Base-by-base conservation (phyloP, 306 rosid genomes). In the Phaseolus lunatus region DNA sequence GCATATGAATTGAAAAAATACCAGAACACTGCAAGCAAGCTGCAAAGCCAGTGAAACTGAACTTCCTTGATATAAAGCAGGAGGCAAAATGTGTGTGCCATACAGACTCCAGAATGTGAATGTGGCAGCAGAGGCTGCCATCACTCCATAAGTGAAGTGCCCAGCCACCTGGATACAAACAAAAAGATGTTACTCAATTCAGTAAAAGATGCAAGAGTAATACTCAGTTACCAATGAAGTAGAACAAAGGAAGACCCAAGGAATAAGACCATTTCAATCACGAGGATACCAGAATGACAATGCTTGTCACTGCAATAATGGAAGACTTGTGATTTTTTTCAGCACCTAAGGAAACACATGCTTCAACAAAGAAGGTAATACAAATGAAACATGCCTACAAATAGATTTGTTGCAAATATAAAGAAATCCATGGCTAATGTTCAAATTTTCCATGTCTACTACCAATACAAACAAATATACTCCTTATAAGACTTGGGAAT, bases 1-100 rank as follows among this genome's bases (percentile, higher is more conserved):
- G 56, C 35, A 70, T 61, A 23, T 57, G 47, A 59, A 72, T 23
- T 57, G 47, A 59, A 72, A 76, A 63, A 91, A 81, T 94, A 94
- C 98, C 96, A 94, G 84, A 76, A 94, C 98, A 84, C 93, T 89
- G 88, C 98, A 92, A 83, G 98, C 92, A 81, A 94, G 97, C 87
- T 94, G 98, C 90, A 94, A 76, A 41, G 98, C 97, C 82, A 94
- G 80, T 45, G 98, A 92, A 81, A 92, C 88, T 65, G 97, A 44
- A 88, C 85, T 90, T 80, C 97, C 97, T 72, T 91, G 95, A 37
- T 83, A 76, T 47, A 87, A 33, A 68, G 94, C 78, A 76, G 92
- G 73, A 78, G 96, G 96, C 72, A 94, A 80, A 83, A 92, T 80
- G 45, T 62, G 91, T 48, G 88, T 41, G 19, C 97, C 96, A 84